Base-by-base conservation (phyloP, 192 early-diverging fungal species). In the Podila epicladia region DNA sequence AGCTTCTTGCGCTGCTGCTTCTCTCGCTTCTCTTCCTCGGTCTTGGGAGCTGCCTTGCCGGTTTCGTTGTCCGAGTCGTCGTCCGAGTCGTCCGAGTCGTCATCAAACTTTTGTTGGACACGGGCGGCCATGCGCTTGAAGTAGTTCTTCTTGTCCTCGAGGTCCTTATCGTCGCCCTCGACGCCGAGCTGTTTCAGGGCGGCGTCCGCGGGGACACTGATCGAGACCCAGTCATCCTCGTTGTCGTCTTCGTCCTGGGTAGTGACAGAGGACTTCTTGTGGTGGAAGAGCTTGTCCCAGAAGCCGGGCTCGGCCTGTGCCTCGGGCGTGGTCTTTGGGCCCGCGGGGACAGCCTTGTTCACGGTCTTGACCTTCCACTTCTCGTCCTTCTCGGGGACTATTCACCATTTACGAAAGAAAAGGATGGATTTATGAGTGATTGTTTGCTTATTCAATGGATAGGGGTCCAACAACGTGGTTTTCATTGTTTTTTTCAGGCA, bases 331-430 rank as follows among this genome's bases (percentile, higher is more conserved):
- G 59, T 24, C 45, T 79, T 32, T 20, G 35, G 9, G 35, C 61
- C 76, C 22, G 45, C 33, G 15, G 76, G 76, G 4, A 68, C 32
- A 1, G 76, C 49, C 60, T 79, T 79, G 65, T 79, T 70, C 26
- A 79, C 63, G 17, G 76, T 79, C 51, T 72, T 79, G 70, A 79
- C 76, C 58, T 62, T 32, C 76, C 76, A 79, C 59, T 68, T 72
- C 19, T 79, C 76, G 49, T 79, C 76, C 65, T 79, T 79, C 32
- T 64, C 64, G 12, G 76, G 76, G 24, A 79, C 76, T 79, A 24
- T 58, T 33, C 12, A 11, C 11, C 28, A 62, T 4, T 4, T 7
- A 38, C 33, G 22, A 48, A 28, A 37, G 22, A 0, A 61, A 26
- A 13, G 5, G 3, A 33, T 61, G 19, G 17, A 19, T 22, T 17